Percentiles rank a stretch among this genome's conserved stretches.
These are phyloP conservation scores for Trichopus zeylanicus DNA, from an alignment of 116 monocot genomes.

Conservation along the genomic window DNA sequence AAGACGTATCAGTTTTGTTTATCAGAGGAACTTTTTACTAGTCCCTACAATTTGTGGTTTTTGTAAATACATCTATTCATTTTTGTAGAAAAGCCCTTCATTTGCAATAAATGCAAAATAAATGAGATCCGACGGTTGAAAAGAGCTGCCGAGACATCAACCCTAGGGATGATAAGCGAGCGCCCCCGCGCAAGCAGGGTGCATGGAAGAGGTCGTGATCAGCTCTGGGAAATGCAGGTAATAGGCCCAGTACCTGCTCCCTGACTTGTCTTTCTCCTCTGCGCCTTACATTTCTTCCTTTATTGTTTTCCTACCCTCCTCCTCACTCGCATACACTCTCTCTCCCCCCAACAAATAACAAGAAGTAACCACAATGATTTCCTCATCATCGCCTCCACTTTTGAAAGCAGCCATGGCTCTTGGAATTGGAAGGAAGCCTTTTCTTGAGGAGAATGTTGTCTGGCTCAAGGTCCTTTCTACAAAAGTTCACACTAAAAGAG, in stretches of 20 bases:
- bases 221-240: conserved; percentile 11
- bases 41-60: no score
- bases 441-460: conserved; percentile 54
- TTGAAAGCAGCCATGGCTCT: neutral
- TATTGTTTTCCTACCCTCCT: conserved; percentile 2
- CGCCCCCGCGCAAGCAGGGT: no score
- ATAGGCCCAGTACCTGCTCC: neutral
- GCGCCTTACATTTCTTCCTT: neutral
- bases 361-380: no score
- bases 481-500: neutral
- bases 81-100: no score
- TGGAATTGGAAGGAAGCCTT: conserved; percentile 18
- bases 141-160: no score
- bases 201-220: conserved; percentile 13
- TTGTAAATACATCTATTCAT: no score
- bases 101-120: no score
- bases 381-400: neutral
- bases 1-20: no score
- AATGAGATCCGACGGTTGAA: no score
- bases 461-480: conserved; percentile 24
- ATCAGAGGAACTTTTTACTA: no score
- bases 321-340: neutral
- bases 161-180: no score
- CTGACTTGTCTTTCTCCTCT: neutral
- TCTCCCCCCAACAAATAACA: no score